Conservation (phyloP, 2,329 filamentous ascomycete genomes). For the Moelleriella libera region DNA sequence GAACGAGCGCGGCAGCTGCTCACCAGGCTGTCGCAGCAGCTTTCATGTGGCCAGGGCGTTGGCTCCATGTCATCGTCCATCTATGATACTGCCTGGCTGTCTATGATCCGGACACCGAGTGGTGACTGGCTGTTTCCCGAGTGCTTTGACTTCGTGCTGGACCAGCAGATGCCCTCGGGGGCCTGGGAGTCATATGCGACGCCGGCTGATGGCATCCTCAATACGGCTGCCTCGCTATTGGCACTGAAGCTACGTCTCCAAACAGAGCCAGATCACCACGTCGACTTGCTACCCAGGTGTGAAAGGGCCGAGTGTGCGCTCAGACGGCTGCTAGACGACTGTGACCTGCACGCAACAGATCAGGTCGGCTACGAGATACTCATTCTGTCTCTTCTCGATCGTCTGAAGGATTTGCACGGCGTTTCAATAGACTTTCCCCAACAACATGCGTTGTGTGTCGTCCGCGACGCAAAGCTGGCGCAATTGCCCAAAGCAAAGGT, state of each 20-base stretch:
- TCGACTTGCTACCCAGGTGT: background rate
- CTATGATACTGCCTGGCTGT: background rate
- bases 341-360: background rate
- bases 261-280: background rate
- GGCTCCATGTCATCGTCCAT: background rate
- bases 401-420: background rate
- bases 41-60: background rate
- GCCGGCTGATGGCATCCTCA: background rate
- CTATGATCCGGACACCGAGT: background rate
- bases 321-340: background rate
- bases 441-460: background rate
- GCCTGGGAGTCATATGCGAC: background rate
- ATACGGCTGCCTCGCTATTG: background rate
- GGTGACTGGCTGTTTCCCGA: background rate
- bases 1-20: background rate
- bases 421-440: background rate
- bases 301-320: background rate
- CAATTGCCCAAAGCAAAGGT: background rate
- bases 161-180: background rate
- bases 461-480: background rate
- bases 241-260: background rate
- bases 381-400: background rate
- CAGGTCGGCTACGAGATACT: background rate
- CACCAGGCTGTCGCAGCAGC: background rate
- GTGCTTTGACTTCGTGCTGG: background rate